These are phyloP conservation scores for Trametes versicolor DNA, from an alignment of 1,284 basidiomycete species.

Conservation along the genomic window DNA sequence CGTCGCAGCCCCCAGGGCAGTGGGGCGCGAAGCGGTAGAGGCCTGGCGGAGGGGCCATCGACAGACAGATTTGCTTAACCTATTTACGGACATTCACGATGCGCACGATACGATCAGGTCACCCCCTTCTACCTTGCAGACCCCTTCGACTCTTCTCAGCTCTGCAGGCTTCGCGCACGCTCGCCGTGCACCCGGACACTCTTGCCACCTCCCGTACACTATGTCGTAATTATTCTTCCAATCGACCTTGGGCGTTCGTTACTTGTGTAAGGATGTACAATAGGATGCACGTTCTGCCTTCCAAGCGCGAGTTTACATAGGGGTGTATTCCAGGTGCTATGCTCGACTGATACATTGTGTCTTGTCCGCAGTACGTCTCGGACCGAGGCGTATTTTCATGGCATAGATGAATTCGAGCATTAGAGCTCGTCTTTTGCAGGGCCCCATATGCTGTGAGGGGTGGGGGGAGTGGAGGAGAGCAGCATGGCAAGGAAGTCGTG, in stretches of 20 bases:
- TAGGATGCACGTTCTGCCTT: conserved; percentile 19
- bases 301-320: conserved; percentile 4
- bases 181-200: conserved; percentile 15
- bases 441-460: conserved; percentile 32
- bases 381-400: not conserved
- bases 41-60: not conserved
- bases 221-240: conserved; percentile 33
- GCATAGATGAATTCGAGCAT: not conserved
- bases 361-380: too few relatives aligned
- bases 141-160: conserved; percentile 2
- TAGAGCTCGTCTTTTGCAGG: conserved; percentile 42
- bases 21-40: conserved; percentile 57
- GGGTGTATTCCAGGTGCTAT: not conserved
- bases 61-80: not conserved
- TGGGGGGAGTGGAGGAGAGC: conserved; percentile 50
- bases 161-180: conserved; percentile 1
- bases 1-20: conserved; percentile 56
- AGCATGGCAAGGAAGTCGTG: conserved; percentile 77
- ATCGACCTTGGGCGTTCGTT: conserved; percentile 28
- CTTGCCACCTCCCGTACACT: conserved; percentile 10
- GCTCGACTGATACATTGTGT: not conserved
- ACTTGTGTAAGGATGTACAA: conserved; percentile 32
- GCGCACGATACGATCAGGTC: not conserved
- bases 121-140: not conserved
- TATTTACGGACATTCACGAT: conserved; percentile 16